These are phyloP conservation scores for Toxicodendron radicans DNA, from an alignment of 345 rosid species.

Conservation along the genomic window DNA sequence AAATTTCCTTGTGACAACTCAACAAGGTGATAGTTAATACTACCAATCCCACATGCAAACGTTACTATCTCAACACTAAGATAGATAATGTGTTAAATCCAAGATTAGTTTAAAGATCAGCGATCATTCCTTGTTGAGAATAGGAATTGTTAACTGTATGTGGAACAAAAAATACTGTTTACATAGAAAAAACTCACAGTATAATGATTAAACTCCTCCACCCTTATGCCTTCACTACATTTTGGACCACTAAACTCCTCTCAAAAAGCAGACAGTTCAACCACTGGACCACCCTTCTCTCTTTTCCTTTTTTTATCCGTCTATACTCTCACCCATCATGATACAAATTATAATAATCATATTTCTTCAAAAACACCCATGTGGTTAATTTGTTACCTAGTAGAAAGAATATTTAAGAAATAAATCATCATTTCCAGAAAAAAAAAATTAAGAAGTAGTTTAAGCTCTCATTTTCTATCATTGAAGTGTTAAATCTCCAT, in stretches of 20 bases:
- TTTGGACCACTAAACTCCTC: conserved; percentile 47
- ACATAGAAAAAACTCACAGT: conserved; percentile 28
- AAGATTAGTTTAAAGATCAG: neutral
- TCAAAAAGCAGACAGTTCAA: conserved; percentile 26
- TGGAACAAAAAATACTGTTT: conserved; percentile 27
- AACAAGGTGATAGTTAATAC: neutral
- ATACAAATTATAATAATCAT: conserved; percentile 9
- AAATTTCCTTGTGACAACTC: conserved; percentile 2
- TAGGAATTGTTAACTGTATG: conserved; percentile 16
- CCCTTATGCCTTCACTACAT: conserved; percentile 29
- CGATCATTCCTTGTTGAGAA: conserved; percentile 10
- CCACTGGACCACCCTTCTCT: conserved; percentile 41
- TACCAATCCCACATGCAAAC: neutral
- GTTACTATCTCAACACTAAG: neutral
- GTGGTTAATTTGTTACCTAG: conserved; percentile 27
- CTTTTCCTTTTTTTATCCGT: conserved; percentile 5
- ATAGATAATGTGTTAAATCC: neutral
- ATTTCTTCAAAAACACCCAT: conserved; percentile 25
- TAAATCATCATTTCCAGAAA: neutral
- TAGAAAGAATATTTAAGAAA: conserved; percentile 6
- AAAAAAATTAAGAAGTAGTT: too few species aligned
- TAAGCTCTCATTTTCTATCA: neutral
- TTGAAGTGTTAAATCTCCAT: conserved; percentile 10
- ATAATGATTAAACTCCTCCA: conserved; percentile 32
- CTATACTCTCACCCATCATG: conserved; percentile 13